phyloP scores from a whole-genome alignment of 2,329 filamentous ascomycete species.

The Chlorencoelia australis region DNA sequence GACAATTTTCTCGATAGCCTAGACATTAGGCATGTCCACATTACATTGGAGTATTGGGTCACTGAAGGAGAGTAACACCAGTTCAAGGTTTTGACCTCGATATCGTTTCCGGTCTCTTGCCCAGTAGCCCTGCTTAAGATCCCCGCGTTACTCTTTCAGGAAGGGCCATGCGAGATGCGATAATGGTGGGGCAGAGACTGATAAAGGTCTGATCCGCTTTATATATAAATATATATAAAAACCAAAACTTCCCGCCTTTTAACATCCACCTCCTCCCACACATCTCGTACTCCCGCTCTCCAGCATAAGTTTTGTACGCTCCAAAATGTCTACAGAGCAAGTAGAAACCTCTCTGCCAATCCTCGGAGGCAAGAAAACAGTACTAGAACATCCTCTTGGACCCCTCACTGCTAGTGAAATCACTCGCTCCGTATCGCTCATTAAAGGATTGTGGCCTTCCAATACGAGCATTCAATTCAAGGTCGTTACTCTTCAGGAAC shows the following conservation, averaged over 20 bases:
- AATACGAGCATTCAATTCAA: conserved; percentile 51
- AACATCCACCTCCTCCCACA: not conserved
- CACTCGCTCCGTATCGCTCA: conserved; percentile 36
- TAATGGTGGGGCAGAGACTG: conserved; percentile 10
- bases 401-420: conserved; percentile 51
- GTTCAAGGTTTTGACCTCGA: not conserved
- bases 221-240: too few relatives aligned
- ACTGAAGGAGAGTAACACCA: too few relatives aligned
- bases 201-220: conserved; percentile 1
- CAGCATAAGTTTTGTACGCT: not conserved
- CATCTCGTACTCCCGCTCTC: not conserved
- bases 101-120: not conserved
- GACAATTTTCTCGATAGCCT: too few relatives aligned
- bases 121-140: not conserved
- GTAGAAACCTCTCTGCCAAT: conserved; percentile 17
- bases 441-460: conserved; percentile 44
- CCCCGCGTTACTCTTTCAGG: conserved; percentile 16
- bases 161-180: conserved; percentile 13
- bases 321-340: conserved; percentile 11
- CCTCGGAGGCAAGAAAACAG: conserved; percentile 16
- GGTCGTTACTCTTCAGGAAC: conserved; percentile 48
- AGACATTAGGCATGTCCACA: too few relatives aligned
- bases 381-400: conserved; percentile 43
- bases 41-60: too few relatives aligned
- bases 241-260: not conserved